phyloP scores from a whole-genome alignment of 1,139 yeast species.

The Entelexis sorbosivorans region DNA sequence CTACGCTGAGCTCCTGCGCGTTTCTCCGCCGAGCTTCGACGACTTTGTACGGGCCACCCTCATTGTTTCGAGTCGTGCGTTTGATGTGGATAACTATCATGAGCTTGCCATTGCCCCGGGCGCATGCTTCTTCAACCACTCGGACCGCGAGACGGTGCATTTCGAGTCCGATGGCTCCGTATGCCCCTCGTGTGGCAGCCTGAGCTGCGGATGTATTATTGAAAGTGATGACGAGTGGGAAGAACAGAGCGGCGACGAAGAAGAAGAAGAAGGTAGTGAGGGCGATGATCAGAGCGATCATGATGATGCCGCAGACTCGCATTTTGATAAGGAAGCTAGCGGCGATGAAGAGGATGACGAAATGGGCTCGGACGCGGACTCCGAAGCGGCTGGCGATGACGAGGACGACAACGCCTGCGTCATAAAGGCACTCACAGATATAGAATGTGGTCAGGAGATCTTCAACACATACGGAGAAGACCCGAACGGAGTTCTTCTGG shows the following conservation, averaged over 20 bases:
- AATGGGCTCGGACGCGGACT: background rate
- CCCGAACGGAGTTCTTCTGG: constrained; percentile 52
- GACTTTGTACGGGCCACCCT: constrained; percentile 30
- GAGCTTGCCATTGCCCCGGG: constrained; percentile 77
- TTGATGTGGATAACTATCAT: constrained; percentile 64
- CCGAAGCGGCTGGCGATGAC: background rate
- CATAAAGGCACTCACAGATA: constrained; percentile 35
- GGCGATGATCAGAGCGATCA: constrained; percentile 1
- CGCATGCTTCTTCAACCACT: constrained; percentile 80
- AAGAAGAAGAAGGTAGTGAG: constrained; percentile 21
- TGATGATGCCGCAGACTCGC: background rate
- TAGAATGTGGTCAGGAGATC: constrained; percentile 45
- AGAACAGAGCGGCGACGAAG: constrained; percentile 22
- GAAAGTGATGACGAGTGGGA: constrained; percentile 28
- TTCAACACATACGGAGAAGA: constrained; percentile 72
- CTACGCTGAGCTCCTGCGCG: constrained; percentile 23
- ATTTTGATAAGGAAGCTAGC: background rate
- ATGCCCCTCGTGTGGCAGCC: constrained; percentile 64
- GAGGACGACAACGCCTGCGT: constrained; percentile 30
- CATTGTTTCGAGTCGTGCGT: constrained; percentile 61
- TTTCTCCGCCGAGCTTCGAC: constrained; percentile 28
- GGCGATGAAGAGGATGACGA: background rate
- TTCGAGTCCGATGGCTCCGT: constrained; percentile 64
- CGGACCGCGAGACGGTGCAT: constrained; percentile 48
- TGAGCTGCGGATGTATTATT: constrained; percentile 32